phyloP scores from a whole-genome alignment of 164 flowering plant species.

The Aristolochia contorta region DNA sequence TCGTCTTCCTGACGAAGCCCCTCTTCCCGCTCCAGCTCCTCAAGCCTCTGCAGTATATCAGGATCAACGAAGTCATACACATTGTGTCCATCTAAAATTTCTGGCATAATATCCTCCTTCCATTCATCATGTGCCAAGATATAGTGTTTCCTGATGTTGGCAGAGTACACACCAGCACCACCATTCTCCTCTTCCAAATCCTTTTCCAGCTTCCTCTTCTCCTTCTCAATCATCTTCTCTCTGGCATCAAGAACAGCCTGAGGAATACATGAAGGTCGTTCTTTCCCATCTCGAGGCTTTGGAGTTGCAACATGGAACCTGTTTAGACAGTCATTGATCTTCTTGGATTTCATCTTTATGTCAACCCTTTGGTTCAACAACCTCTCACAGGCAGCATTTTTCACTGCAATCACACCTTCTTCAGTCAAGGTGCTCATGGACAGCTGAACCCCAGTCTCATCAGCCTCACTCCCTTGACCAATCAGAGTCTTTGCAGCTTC shows the following conservation, averaged over 20 bases:
- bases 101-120: conserved; percentile 82
- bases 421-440: conserved; percentile 88
- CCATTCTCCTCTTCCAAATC: conserved; percentile 83
- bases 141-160: conserved; percentile 64
- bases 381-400: conserved; percentile 85
- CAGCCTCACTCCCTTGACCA: conserved; percentile 57
- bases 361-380: conserved; percentile 78
- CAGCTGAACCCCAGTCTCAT: conserved; percentile 48
- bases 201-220: conserved; percentile 65
- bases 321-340: conserved; percentile 68
- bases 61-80: conserved; percentile 72
- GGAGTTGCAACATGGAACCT: conserved; percentile 83
- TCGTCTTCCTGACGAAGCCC: conserved; percentile 40
- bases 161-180: conserved; percentile 85
- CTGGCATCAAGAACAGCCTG: conserved; percentile 58
- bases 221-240: conserved; percentile 42
- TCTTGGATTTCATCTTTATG: conserved; percentile 79
- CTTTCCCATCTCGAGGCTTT: conserved; percentile 73
- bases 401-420: conserved; percentile 74
- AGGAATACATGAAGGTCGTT: conserved; percentile 79
- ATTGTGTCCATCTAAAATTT: conserved; percentile 89
- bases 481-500: conserved; percentile 76
- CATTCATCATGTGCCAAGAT: conserved; percentile 65
- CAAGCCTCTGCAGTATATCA: conserved; percentile 62
- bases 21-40: conserved; percentile 76